These are phyloP conservation scores for Hyaloscypha variabilis DNA, from an alignment of 495 filamentous ascomycete genomes.

Conservation along the genomic window DNA sequence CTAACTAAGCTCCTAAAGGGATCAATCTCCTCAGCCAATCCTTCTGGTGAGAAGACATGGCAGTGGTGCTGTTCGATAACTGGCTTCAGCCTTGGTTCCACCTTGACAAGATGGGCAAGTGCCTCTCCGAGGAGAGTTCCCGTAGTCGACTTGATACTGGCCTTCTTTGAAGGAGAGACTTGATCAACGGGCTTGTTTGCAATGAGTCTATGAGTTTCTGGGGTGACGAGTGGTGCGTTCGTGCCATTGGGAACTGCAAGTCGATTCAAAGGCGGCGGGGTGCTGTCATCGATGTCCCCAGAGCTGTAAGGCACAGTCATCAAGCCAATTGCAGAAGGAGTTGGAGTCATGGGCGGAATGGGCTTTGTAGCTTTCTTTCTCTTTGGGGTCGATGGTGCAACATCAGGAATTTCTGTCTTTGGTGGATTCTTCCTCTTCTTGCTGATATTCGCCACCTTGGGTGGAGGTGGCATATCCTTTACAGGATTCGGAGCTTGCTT, in stretches of 20 bases:
- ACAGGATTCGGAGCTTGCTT: conserved; percentile 23
- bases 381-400: conserved; percentile 29
- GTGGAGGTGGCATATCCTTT: conserved; percentile 20
- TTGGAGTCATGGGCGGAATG: conserved; percentile 23
- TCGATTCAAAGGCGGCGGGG: conserved; percentile 42
- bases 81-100: conserved; percentile 72
- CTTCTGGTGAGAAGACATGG: conserved; percentile 76
- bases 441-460: conserved; percentile 25
- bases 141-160: conserved; percentile 62
- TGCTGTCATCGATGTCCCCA: conserved; percentile 19
- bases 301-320: conserved; percentile 25
- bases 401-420: conserved; percentile 19
- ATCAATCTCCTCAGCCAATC: conserved; percentile 80
- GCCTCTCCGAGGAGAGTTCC: conserved; percentile 77
- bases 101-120: conserved; percentile 71
- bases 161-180: conserved; percentile 61
- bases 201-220: conserved; percentile 70
- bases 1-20: conserved; percentile 82
- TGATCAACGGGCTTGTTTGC: conserved; percentile 54
- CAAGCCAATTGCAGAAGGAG: conserved; percentile 26
- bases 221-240: conserved; percentile 80
- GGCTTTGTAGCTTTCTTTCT: conserved; percentile 22
- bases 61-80: conserved; percentile 80
- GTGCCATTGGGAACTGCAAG: conserved; percentile 52
- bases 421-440: conserved; percentile 43